Evolutionary conservation across 108 stramenopile genomes (phyloP).

Genomic region (Skeletonema costatum): DNA sequence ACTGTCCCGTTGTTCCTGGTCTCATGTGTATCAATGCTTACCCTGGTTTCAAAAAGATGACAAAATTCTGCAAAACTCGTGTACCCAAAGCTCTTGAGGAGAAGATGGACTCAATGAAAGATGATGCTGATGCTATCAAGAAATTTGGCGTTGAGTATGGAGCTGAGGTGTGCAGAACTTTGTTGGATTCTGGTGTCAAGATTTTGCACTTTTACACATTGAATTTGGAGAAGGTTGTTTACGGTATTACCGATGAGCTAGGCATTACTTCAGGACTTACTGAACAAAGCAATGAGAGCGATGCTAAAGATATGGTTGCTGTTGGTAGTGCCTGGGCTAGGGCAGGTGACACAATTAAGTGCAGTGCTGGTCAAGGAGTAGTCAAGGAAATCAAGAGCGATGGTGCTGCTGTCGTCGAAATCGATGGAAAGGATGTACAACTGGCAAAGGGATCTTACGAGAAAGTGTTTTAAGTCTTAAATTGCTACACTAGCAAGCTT

Average conservation of each 20-base stretch:
- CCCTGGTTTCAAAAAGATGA: constrained; percentile 98
- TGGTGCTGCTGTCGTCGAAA: constrained; percentile 63
- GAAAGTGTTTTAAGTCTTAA: constrained; percentile 57
- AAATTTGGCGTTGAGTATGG: constrained; percentile 94
- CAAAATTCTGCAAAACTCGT: constrained; percentile 98
- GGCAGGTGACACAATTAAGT: constrained; percentile 85
- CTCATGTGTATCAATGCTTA: constrained; percentile 99
- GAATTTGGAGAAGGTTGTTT: constrained; percentile 95
- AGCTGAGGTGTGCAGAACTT: constrained; percentile 83
- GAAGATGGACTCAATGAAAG: constrained; percentile 90
- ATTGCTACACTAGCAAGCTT: neutral
- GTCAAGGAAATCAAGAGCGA: constrained; percentile 72
- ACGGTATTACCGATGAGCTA: constrained; percentile 89
- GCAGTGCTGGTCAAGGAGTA: constrained; percentile 69
- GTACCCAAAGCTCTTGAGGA: constrained; percentile 84
- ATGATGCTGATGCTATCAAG: constrained; percentile 88
- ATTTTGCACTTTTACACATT: constrained; percentile 98
- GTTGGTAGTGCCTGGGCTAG: constrained; percentile 92
- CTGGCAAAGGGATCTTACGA: constrained; percentile 64
- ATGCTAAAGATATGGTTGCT: constrained; percentile 84
- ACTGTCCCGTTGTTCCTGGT: constrained; percentile 95
- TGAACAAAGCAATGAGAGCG: constrained; percentile 70
- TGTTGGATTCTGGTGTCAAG: constrained; percentile 77
- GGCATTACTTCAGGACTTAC: constrained; percentile 49
- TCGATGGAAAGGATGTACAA: constrained; percentile 61